These are phyloP conservation scores for Aleurites moluccanus DNA, from an alignment of 441 rosid genomes.

Conservation along the genomic window DNA sequence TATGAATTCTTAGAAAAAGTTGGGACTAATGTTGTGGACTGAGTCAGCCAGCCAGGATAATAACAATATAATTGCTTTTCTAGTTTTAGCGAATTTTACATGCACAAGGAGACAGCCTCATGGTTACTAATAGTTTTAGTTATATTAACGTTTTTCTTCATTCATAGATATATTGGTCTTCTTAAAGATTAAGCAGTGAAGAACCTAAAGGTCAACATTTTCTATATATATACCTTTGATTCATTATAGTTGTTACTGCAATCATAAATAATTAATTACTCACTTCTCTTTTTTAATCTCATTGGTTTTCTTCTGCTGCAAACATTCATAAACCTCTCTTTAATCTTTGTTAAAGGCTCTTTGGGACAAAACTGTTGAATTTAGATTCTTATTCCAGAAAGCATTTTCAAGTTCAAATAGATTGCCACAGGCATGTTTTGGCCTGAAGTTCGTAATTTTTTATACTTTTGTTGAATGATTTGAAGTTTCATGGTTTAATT, in stretches of 20 bases:
- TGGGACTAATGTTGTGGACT: neutral
- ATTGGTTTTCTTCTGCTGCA: neutral
- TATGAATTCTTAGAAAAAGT: neutral
- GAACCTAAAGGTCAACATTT: slow-evolving; percentile 67
- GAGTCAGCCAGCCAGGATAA: no score
- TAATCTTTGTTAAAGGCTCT: slow-evolving; percentile 52
- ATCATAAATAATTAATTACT: neutral
- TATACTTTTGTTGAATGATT: slow-evolving; percentile 4
- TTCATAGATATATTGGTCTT: slow-evolving; percentile 59
- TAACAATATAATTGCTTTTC: no score
- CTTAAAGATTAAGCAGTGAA: slow-evolving; percentile 90
- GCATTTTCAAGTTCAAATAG: slow-evolving; percentile 75
- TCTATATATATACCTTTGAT: no score
- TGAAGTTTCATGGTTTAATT: slow-evolving; percentile 2
- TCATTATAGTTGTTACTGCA: neutral
- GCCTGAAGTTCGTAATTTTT: neutral
- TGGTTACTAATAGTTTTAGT: no score
- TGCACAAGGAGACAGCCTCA: no score
- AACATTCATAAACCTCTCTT: slow-evolving; percentile 14
- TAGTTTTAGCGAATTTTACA: no score
- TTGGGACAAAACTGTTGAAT: slow-evolving; percentile 85
- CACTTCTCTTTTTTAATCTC: neutral
- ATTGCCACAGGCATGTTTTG: slow-evolving; percentile 65
- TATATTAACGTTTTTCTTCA: neutral
- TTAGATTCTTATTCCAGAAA: slow-evolving; percentile 90